Base-by-base conservation (phyloP, 768 basidiomycete species). In the Pleurotus djamor region DNA sequence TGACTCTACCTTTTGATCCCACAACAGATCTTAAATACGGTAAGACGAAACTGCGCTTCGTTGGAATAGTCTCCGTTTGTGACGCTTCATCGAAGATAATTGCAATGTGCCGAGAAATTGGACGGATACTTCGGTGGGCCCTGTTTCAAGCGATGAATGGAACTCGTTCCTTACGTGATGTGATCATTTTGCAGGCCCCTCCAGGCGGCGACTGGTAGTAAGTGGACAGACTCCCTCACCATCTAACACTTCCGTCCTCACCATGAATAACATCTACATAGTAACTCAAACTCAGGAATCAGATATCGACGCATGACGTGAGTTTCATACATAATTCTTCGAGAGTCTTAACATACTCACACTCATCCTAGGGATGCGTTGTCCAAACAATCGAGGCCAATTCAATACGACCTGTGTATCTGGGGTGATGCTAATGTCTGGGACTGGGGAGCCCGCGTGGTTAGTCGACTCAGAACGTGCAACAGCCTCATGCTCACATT, bases 391-490 rank as follows among this genome's bases (percentile, higher is more conserved):
- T 64, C 76, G 4, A 73, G 73, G 8, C 82, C 83, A 0, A 73
- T 85, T 28, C 77, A 84, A 50, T 82, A 73, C 63, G 73, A 71
- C 38, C 68, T 85, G 14, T 85, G 83, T 65, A 79, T 79, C 49
- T 85, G 83, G 83, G 83, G 83, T n/a, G 59, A 65, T 12, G 80
- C 78, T 2, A 69, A 83, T 57, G 83, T 84, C 9, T 84, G 83
- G 83, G 70, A 74, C 8, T 85, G 83, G 83, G 83, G 83, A n/a
- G 76, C 79, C 12, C 74, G 76, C 55, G 83, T 83, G 63, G 80
- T 81, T 66, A 35, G 70, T 68, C 6, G 52, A 4, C 32, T 21
- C 32, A 21, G 17, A 4, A 4, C 44, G 0, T 17, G 3, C 36
- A 34, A 47, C 16, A 7, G 13, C 9, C 34, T 45, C 17, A 47